Conservation (phyloP, 2,329 filamentous ascomycete genomes). For the Coniochaeta sp. region DNA sequence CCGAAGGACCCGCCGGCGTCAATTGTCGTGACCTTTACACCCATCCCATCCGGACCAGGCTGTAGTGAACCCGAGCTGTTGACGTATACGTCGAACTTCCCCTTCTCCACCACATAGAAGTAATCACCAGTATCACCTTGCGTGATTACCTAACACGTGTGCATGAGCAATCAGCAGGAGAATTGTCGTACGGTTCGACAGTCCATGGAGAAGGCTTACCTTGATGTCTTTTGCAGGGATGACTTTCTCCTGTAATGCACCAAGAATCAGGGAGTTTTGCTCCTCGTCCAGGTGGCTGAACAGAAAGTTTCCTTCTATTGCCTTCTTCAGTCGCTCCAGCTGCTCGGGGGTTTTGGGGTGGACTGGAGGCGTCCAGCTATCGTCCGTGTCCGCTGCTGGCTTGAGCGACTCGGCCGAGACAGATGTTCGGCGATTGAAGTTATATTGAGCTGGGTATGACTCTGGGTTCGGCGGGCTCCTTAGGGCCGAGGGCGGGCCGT, state of each 20-base stretch:
- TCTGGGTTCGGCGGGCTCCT: conserved; percentile 50
- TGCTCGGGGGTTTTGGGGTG: conserved; percentile 82
- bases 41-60: conserved; percentile 74
- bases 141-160: conserved; percentile 69
- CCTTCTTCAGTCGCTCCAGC: conserved; percentile 66
- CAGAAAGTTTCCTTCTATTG: conserved; percentile 85
- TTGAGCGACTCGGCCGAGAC: conserved; percentile 96
- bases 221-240: conserved; percentile 85
- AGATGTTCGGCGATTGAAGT: conserved; percentile 85
- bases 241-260: conserved; percentile 87
- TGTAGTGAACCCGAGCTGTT: conserved; percentile 71
- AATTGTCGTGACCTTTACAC: conserved; percentile 72
- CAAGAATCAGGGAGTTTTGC: conserved; percentile 78
- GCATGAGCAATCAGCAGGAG: not conserved
- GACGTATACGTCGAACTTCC: conserved; percentile 85
- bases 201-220: conserved; percentile 28
- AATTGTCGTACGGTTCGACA: not conserved
- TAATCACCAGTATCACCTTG: conserved; percentile 95
- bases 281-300: conserved; percentile 95
- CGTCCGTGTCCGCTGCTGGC: conserved; percentile 72
- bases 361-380: conserved; percentile 83
- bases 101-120: conserved; percentile 95
- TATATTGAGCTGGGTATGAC: conserved; percentile 85
- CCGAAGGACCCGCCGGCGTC: conserved; percentile 90
- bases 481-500: conserved; percentile 35